Percentiles rank a stretch among this genome's conserved stretches.
Conservation (phyloP, 2,329 filamentous ascomycete species). For the Chalara sp. region DNA sequence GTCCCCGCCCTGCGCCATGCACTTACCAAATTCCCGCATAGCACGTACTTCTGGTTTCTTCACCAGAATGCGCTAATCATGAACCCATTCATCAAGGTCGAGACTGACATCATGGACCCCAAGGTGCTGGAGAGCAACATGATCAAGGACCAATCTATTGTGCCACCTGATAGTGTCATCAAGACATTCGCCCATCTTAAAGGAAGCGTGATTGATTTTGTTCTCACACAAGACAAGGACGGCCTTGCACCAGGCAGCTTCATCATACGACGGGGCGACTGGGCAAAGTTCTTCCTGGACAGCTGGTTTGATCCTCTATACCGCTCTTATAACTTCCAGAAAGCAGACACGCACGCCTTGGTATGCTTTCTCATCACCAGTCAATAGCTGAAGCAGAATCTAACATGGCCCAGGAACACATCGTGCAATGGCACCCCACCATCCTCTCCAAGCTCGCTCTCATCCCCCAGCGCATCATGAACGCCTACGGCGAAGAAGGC, state of each 20-base stretch:
- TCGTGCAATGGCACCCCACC: conserved; percentile 94
- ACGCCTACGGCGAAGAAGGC: conserved; percentile 57
- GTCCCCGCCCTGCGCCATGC: conserved; percentile 86
- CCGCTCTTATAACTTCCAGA: conserved; percentile 91
- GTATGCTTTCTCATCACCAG: conserved; percentile 41
- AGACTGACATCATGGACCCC: conserved; percentile 63
- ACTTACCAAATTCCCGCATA: conserved; percentile 70
- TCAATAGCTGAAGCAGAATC: neutral
- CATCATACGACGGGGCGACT: conserved; percentile 75
- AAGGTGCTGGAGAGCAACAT: conserved; percentile 67
- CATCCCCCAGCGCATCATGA: conserved; percentile 78
- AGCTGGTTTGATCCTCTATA: conserved; percentile 96
- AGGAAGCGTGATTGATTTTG: conserved; percentile 69
- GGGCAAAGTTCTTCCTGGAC: conserved; percentile 88
- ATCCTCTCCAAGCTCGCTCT: conserved; percentile 84
- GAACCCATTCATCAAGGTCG: conserved; percentile 65
- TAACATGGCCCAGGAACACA: conserved; percentile 59
- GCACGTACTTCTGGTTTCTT: conserved; percentile 80
- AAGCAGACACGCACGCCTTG: conserved; percentile 85
- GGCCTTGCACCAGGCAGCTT: conserved; percentile 74
- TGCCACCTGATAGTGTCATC: conserved; percentile 94
- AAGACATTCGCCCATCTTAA: conserved; percentile 84
- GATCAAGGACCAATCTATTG: conserved; percentile 78
- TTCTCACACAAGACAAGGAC: conserved; percentile 77
- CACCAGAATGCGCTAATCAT: conserved; percentile 84